These are phyloP conservation scores for Strobilomyces dryophilus DNA, from an alignment of 768 basidiomycete genomes.

Conservation along the genomic window DNA sequence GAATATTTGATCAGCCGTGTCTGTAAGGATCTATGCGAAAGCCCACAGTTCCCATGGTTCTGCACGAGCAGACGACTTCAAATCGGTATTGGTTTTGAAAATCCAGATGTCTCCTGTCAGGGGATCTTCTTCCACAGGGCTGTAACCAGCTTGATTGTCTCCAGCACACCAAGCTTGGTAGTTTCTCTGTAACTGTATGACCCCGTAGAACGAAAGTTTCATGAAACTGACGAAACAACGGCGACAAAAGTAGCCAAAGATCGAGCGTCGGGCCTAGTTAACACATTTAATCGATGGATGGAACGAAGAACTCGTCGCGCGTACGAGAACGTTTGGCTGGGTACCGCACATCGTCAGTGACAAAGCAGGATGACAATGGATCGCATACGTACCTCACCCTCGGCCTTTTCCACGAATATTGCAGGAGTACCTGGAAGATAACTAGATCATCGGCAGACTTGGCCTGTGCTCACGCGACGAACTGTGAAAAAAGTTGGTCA, in stretches of 20 bases:
- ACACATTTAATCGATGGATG: not conserved
- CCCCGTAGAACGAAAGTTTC: slow-evolving; percentile 72
- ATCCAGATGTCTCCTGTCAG: slow-evolving; percentile 47
- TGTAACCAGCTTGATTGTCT: slow-evolving; percentile 45
- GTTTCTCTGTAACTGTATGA: slow-evolving; percentile 62
- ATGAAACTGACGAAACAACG: slow-evolving; percentile 70
- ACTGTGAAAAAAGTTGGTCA: slow-evolving; percentile 57
- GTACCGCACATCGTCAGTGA: slow-evolving; percentile 8
- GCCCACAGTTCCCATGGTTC: slow-evolving; percentile 58
- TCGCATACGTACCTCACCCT: slow-evolving; percentile 44
- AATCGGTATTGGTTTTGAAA: slow-evolving; percentile 62
- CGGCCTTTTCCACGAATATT: slow-evolving; percentile 55
- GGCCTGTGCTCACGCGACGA: slow-evolving; percentile 8
- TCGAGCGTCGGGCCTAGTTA: slow-evolving; percentile 62
- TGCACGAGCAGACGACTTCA: slow-evolving; percentile 59
- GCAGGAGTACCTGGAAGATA: slow-evolving; percentile 43
- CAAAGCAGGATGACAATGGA: not conserved
- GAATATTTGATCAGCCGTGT: not conserved
- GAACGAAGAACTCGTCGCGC: slow-evolving; percentile 13
- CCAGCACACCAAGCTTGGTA: slow-evolving; percentile 62
- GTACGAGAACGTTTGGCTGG: slow-evolving; percentile 27
- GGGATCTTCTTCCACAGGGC: slow-evolving; percentile 46
- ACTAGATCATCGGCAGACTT: not conserved
- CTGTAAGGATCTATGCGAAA: not conserved
- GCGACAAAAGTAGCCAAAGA: slow-evolving; percentile 79